Evolutionary conservation across 257 asterid genomes (phyloP), one percentile per base, ranked within the genome.

Genomic region (Gynochthodes officinalis): DNA sequence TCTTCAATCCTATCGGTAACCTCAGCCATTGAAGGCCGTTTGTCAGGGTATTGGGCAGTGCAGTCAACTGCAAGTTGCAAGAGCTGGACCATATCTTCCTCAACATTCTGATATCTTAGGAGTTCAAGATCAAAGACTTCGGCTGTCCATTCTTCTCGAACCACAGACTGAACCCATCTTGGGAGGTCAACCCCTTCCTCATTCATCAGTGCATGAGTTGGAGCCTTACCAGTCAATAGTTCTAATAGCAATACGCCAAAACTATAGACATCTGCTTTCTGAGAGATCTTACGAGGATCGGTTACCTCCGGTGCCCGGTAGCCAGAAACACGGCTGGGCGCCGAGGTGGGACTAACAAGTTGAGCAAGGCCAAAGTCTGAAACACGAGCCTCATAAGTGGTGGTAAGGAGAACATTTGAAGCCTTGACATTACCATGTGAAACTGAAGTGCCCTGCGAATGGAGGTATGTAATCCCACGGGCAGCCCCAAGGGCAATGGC

Each of bases 361-460:
- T 81, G 84, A 64, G 86, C 77, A 4, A 83, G 85, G 53, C 88
- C 88, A 25, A 79, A 81, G 72, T 86, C 86, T 43, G 90, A 86
- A 37, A 86, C 85, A 13, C 86, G 82, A 12, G 86, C 81, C 32
- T 73, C 84, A 16, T 79, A 79, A 0, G 83, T 71, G 52, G 73
- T 58, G 44, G 83, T 83, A 68, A 86, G 88, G 65, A 86, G 87
- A 23, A 86, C 58, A 23, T 86, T 86, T 28, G 88, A 86, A n/a
- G 90, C 80, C 68, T 83, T 86, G 40, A 86, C 77, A 77, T 82
- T 83, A 59, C 90, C 90, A 79, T 86, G 90, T 71, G 86, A 79
- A 54, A 73, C 71, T 30, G 78, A 74, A 15, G 82, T 72, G 21
- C 90, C 88, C 48, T 77, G 86, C 14, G 86, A 74, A 23, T 83